Evolutionary conservation across 129 eudicot species (phyloP).

Genomic region (Artemisia annua): DNA sequence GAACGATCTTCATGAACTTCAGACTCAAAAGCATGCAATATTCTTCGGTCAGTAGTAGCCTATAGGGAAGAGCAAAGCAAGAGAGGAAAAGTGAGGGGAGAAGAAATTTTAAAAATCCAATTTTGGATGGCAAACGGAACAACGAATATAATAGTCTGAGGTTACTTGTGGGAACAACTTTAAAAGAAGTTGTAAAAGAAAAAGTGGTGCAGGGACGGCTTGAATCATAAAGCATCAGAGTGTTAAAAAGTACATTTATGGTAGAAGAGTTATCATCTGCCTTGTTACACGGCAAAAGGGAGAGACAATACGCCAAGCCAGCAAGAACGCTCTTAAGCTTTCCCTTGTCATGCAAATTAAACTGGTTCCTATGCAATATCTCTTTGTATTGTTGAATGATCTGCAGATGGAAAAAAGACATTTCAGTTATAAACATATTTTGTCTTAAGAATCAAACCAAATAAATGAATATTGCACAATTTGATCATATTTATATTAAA

Average conservation of each 20-base stretch:
- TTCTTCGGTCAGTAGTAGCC: conserved; percentile 30
- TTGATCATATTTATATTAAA: background rate
- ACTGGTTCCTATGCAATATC: conserved; percentile 71
- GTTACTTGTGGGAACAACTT: background rate
- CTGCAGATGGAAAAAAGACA: conserved; percentile 39
- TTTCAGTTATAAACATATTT: conserved; percentile 13
- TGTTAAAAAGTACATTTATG: conserved; percentile 48
- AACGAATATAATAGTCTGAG: background rate
- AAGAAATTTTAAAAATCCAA: conserved; percentile 2
- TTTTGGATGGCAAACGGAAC: background rate
- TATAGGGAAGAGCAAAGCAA: conserved; percentile 23
- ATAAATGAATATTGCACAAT: conserved; percentile 1
- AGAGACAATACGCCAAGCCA: conserved; percentile 78
- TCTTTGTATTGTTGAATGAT: conserved; percentile 79
- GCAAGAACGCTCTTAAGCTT: conserved; percentile 75
- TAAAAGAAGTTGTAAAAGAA: conserved; percentile 1
- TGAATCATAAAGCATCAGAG: background rate
- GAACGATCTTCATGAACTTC: conserved; percentile 47
- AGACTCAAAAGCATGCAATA: conserved; percentile 78
- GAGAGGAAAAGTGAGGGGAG: background rate
- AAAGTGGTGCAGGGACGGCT: background rate
- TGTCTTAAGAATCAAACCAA: background rate
- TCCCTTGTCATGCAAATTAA: conserved; percentile 70
- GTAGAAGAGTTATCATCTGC: conserved; percentile 39
- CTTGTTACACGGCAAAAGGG: conserved; percentile 55